Percentiles rank a stretch among this genome's conserved stretches.
Conservation (phyloP, 176 grass and related monocot species). For the Tillandsia leiboldiana region DNA sequence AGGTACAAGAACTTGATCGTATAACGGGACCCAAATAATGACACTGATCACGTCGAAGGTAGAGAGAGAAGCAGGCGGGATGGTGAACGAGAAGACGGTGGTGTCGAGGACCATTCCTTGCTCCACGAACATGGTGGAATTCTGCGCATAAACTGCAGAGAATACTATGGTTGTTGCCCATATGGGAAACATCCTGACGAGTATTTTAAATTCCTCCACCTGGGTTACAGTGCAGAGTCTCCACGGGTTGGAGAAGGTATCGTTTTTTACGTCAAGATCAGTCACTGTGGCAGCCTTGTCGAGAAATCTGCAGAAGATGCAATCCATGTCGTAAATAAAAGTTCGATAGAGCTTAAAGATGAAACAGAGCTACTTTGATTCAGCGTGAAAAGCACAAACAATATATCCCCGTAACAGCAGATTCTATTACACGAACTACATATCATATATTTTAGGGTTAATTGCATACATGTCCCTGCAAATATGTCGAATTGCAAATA, state of each 20-base stretch:
- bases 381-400: too few species aligned
- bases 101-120: conserved; percentile 83
- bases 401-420: too few species aligned
- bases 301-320: conserved; percentile 40
- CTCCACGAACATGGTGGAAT: conserved; percentile 85
- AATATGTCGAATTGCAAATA: too few species aligned
- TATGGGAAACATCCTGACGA: conserved; percentile 73
- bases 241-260: conserved; percentile 47
- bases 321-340: too few species aligned
- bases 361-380: too few species aligned
- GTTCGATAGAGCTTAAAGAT: too few species aligned
- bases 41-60: conserved; percentile 75
- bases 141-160: conserved; percentile 74
- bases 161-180: conserved; percentile 84
- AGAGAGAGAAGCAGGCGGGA: conserved; percentile 79
- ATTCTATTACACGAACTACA: too few species aligned
- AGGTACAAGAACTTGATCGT: conserved; percentile 58
- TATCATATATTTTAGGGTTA: too few species aligned
- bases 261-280: conserved; percentile 49
- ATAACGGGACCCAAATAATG: conserved; percentile 67
- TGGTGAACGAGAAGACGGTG: conserved; percentile 58
- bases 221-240: conserved; percentile 66
- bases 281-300: conserved; percentile 77
- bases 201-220: conserved; percentile 85
- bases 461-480: too few species aligned